Conservation (phyloP, 257 asterid genomes). For the Rhazya stricta region DNA sequence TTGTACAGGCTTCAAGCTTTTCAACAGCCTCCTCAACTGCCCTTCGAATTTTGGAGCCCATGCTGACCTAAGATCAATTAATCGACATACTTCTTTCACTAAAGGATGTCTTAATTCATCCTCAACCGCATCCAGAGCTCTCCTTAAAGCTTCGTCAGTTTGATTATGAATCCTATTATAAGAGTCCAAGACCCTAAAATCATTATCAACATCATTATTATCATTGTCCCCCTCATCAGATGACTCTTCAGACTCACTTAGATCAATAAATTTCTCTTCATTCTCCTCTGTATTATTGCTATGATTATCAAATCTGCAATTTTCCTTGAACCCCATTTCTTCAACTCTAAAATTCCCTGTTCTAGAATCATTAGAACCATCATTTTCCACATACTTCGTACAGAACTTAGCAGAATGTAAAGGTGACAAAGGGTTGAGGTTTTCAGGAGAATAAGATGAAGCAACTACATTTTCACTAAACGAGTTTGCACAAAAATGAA, state of each 20-base stretch:
- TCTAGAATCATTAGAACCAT: conserved; percentile 17
- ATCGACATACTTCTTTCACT: conserved; percentile 68
- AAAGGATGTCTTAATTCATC: conserved; percentile 73
- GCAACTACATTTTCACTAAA: conserved; percentile 4
- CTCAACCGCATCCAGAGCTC: conserved; percentile 39
- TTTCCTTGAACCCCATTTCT: conserved; percentile 29
- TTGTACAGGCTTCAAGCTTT: conserved; percentile 66
- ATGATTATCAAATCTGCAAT: conserved; percentile 23
- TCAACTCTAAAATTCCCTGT: conserved; percentile 22
- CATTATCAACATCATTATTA: conserved; percentile 27
- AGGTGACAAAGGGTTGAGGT: conserved; percentile 8
- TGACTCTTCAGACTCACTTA: conserved; percentile 32
- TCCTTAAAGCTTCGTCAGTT: conserved; percentile 25
- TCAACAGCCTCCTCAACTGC: conserved; percentile 61
- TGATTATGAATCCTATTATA: conserved; percentile 27
- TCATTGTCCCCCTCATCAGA: conserved; percentile 32
- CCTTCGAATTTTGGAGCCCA: conserved; percentile 73
- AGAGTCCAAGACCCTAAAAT: conserved; percentile 54
- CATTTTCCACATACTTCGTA: conserved; percentile 23
- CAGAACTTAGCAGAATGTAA: conserved; percentile 13
- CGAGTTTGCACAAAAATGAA: neutral
- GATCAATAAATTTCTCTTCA: conserved; percentile 26
- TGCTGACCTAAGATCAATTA: conserved; percentile 47
- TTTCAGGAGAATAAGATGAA: conserved; percentile 22
- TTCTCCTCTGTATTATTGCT: conserved; percentile 5